These are phyloP conservation scores for Cryptococcus sp. DNA, from an alignment of 1,284 basidiomycete species.

Conservation along the genomic window DNA sequence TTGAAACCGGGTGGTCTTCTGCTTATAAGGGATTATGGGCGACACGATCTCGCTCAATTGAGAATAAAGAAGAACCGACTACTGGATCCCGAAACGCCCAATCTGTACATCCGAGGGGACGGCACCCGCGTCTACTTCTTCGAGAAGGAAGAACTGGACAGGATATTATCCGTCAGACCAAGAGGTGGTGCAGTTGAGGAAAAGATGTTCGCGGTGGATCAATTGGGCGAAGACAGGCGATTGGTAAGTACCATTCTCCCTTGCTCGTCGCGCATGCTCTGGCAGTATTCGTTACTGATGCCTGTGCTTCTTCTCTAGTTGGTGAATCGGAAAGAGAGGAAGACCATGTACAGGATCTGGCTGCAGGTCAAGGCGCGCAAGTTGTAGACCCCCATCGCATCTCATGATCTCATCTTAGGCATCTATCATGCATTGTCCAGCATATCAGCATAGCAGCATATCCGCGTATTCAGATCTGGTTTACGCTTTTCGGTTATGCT, in stretches of 20 bases:
- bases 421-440: conserved; percentile 1
- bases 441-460: no score
- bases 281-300: conserved; percentile 55
- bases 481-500: no score
- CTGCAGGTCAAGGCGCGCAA: conserved; percentile 85
- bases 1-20: conserved; percentile 86
- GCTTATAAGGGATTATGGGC: conserved; percentile 90
- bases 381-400: conserved; percentile 14
- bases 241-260: conserved; percentile 53
- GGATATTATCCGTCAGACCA: conserved; percentile 70
- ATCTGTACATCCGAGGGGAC: conserved; percentile 93
- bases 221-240: conserved; percentile 84
- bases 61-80: conserved; percentile 86
- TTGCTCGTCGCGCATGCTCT: conserved; percentile 14
- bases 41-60: conserved; percentile 90
- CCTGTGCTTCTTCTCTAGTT: conserved; percentile 54
- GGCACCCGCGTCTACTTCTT: conserved; percentile 97
- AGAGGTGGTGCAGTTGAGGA: conserved; percentile 7
- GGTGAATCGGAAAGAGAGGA: conserved; percentile 84
- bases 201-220: conserved; percentile 66
- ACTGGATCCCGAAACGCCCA: conserved; percentile 88
- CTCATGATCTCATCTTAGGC: neutral
- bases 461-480: no score
- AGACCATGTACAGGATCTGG: conserved; percentile 96
- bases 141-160: conserved; percentile 74